Evolutionary conservation across 2,329 filamentous ascomycete species (phyloP), one percentile per base, ranked within the genome.

Genomic region (Zymoseptoria crescenta): DNA sequence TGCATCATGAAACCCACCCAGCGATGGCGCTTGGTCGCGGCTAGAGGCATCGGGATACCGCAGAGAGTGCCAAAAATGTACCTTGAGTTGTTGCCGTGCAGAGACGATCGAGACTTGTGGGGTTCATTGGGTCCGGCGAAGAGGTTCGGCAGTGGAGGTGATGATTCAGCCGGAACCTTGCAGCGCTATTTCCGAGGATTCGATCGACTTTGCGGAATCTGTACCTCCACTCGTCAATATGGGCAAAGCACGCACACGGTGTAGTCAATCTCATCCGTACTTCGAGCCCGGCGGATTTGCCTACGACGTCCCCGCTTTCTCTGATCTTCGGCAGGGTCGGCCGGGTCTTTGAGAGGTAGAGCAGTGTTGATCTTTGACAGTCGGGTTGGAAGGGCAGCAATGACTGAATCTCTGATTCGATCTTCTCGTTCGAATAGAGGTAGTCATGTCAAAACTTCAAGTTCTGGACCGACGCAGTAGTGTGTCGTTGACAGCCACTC

Each of bases 21-120:
- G 21, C 54, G 55, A 49, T 20, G 49, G 27, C 59, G 63, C 63
- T 61, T 57, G 58, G 21, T 52, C 58, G 57, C 62, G 64, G 64
- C 62, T 62, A 57, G 55, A 61, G 24, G 58, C 16, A n/a, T 45
- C 35, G 35, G 35, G 16, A 45, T 45, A n/a, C 2, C 35, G 16
- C n/a, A 13, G 7, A 4, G 35, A 16, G 4, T 2, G 29, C 29
- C 10, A 8, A 30, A 30, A 10, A 30, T 30, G 16, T 45, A 45
- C 35, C 35, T 45, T n/a, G 35, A 45, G 13, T 45, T 45, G 35
- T 45, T 45, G 35, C 35, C 35, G 35, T 45, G 35, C 35, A 45
- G 35, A 45, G 35, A 45, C 7, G 16, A n/a, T 45, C 10, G 35
- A 45, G 16, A 45, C 13, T 24, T 13, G 35, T 45, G 35, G 35